Evolutionary conservation across 805 yeast genomes (phyloP), one percentile per base, ranked within the genome.

Genomic region (Ogataea zsoltii): DNA sequence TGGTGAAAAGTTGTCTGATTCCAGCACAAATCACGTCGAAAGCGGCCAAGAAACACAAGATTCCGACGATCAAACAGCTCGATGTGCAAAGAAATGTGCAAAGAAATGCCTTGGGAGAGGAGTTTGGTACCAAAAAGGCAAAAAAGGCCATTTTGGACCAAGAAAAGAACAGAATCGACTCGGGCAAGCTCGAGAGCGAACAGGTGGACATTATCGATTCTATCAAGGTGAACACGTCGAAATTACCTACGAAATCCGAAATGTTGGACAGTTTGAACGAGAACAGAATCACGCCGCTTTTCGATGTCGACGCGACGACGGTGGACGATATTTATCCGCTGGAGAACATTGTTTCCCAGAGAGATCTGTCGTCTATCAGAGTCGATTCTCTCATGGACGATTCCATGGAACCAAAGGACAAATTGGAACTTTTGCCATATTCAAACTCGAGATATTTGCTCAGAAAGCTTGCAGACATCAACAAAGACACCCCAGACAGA

Each of bases 111-210:
- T 76, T 94, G 61, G 99, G 99, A 61, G 92, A 89, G 68, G 95
- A 94, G 2, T 94, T 94, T 58, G 99, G 99, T 76, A 92, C 99
- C 46, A 91, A 88, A 71, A 91, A 83, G 71, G 97, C 97, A 51
- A 92, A 89, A 71, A 85, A 88, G 57, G 96, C 96, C 29, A 86
- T 94, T 59, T 71, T 79, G 41, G 92, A 85, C 62, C 68, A 82
- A 58, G 94, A 84, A 59, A 81, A 85, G 65, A 94, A 94, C 69
- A 77, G 86, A 57, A 83, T 94, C 60, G 97, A 94, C 63, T 77
- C 96, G 2, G 95, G 81, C 42, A 79, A 82, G 65, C 76, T 94
- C 54, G 85, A 78, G 45, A 58, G 55, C 34, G 72, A 82, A 41
- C 94, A 92, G 62, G 65, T 80, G 48, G 94, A 88, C 56, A 91